Evolutionary conservation across 768 basidiomycete species (phyloP).

Genomic region (Russula vinacea): DNA sequence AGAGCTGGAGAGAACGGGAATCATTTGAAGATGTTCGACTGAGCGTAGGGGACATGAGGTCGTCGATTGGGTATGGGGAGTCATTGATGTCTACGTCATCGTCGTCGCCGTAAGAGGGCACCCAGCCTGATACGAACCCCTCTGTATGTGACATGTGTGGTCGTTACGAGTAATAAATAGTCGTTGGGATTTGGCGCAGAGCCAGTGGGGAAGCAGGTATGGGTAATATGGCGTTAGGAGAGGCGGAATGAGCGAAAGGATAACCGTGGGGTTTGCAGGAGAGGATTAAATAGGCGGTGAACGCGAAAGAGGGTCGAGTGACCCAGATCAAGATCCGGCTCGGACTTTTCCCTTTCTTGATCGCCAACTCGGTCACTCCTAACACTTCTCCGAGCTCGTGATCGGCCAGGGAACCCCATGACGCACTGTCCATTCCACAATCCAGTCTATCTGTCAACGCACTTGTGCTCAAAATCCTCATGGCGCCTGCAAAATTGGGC

Average conservation of each 20-base stretch:
- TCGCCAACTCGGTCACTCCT: slow-evolving; percentile 15
- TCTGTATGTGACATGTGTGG: slow-evolving; percentile 26
- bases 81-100: slow-evolving; percentile 25
- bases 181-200: background rate
- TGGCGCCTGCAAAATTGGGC: too few species aligned
- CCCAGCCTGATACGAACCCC: slow-evolving; percentile 28
- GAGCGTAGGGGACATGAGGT: slow-evolving; percentile 12
- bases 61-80: slow-evolving; percentile 16
- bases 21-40: slow-evolving; percentile 24
- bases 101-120: slow-evolving; percentile 27
- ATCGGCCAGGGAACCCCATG: slow-evolving; percentile 5
- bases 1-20: slow-evolving; percentile 10
- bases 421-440: background rate
- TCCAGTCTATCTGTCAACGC: background rate
- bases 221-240: background rate
- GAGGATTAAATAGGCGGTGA: slow-evolving; percentile 25
- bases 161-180: slow-evolving; percentile 26
- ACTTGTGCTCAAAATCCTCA: background rate
- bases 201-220: slow-evolving; percentile 1
- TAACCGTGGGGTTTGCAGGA: background rate
- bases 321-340: slow-evolving; percentile 27
- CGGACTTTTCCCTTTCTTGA: background rate
- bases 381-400: background rate
- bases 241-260: background rate
- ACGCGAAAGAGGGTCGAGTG: background rate